These are phyloP conservation scores for Tanacetum coccineum DNA, from an alignment of 129 eudicot species.

Conservation along the genomic window DNA sequence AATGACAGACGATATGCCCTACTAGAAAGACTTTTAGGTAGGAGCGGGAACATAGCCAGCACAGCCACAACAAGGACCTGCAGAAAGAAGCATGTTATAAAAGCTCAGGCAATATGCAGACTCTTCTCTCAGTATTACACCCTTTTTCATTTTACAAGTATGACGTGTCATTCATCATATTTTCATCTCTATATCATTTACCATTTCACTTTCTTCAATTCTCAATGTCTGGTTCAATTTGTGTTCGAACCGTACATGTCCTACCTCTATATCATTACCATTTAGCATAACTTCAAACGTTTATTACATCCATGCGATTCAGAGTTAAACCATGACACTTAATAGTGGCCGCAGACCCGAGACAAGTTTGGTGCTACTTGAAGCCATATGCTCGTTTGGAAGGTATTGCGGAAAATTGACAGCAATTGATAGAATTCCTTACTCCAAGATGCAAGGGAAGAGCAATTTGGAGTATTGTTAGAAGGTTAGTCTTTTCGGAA, in stretches of 20 bases:
- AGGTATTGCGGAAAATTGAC: no score
- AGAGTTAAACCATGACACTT: not conserved
- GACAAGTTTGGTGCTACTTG: no score
- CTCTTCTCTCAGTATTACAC: not conserved
- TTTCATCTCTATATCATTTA: not conserved
- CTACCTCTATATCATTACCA: not conserved
- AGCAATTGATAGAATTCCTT: no score
- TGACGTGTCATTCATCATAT: not conserved
- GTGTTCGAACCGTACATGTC: not conserved
- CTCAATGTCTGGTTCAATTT: not conserved
- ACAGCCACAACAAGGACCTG: slow-evolving; percentile 88
- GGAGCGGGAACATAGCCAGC: slow-evolving; percentile 72
- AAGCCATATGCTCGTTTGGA: no score
- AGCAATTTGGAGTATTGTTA: no score
- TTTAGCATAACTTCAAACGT: not conserved
- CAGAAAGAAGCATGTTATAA: slow-evolving; percentile 7
- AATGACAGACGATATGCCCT: slow-evolving; percentile 89
- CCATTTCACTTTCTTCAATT: no score
- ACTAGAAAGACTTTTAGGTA: slow-evolving; percentile 65
- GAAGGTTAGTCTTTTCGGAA: no score
- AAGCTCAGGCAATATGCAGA: not conserved
- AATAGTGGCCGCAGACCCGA: no score
- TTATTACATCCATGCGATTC: not conserved
- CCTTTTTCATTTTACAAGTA: not conserved
- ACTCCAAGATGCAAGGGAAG: no score